These are phyloP conservation scores for Talaromyces sp. DNA, from an alignment of 2,329 filamentous ascomycete genomes.

Conservation along the genomic window DNA sequence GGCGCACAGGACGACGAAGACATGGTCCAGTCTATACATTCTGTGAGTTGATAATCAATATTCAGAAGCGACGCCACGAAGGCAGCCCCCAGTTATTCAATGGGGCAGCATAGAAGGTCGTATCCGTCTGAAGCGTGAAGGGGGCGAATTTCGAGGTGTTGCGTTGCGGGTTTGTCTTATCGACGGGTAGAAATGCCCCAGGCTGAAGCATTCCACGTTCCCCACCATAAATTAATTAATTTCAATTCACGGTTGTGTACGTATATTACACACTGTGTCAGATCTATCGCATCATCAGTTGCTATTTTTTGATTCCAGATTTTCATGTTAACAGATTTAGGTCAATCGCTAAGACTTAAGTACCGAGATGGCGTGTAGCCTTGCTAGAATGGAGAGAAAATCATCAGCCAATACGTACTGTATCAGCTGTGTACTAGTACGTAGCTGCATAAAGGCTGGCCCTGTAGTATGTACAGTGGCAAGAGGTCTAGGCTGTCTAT, in stretches of 20 bases:
- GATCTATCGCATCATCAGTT: background rate
- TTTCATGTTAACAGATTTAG: background rate
- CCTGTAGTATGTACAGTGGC: too few relatives aligned
- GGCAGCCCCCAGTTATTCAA: slow-evolving; percentile 9
- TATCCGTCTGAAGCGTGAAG: background rate
- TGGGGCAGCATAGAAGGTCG: slow-evolving; percentile 3
- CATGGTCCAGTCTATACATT: slow-evolving; percentile 25
- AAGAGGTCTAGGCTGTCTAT: slow-evolving; percentile 3
- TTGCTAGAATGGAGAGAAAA: background rate
- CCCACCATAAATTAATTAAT: background rate
- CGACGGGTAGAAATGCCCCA: background rate
- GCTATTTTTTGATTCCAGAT: background rate
- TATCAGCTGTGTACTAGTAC: background rate
- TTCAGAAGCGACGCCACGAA: slow-evolving; percentile 15
- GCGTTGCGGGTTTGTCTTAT: background rate
- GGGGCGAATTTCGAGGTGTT: background rate
- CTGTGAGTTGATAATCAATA: background rate
- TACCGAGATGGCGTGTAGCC: background rate
- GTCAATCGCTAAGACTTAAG: background rate
- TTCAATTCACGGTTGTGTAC: background rate
- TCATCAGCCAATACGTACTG: background rate
- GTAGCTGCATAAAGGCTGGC: background rate
- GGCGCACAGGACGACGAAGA: slow-evolving; percentile 25
- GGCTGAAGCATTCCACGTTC: slow-evolving; percentile 10
- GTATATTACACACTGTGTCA: background rate